Percentiles rank a stretch among this genome's conserved stretches.
These are phyloP conservation scores for Candida fluviatilis DNA, from an alignment of 805 yeast species.

Conservation along the genomic window DNA sequence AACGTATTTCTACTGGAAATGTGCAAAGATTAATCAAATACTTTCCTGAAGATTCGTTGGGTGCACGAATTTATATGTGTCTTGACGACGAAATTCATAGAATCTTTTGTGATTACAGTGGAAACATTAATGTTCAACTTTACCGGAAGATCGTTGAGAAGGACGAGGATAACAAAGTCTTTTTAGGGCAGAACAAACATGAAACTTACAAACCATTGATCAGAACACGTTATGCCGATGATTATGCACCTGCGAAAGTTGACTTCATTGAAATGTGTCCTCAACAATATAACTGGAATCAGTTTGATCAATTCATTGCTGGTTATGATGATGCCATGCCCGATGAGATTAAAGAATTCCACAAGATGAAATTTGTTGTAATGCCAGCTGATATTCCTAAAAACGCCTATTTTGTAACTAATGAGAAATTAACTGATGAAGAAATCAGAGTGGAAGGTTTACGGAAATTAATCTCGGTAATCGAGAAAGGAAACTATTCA, in stretches of 20 bases:
- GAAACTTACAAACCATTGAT: conserved; percentile 38
- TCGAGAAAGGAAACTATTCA: conserved; percentile 54
- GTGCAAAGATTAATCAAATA: conserved; percentile 54
- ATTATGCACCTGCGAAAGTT: conserved; percentile 54
- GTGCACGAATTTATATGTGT: conserved; percentile 68
- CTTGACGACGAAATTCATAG: conserved; percentile 84
- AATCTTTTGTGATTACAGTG: conserved; percentile 66
- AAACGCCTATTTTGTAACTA: conserved; percentile 42
- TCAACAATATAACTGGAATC: conserved; percentile 77
- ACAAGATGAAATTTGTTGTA: conserved; percentile 77
- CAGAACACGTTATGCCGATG: conserved; percentile 73
- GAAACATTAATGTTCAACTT: conserved; percentile 74
- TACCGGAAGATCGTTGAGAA: conserved; percentile 32
- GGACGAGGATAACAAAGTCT: conserved; percentile 7
- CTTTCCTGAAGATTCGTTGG: conserved; percentile 41
- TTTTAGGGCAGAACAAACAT: conserved; percentile 8
- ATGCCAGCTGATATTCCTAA: conserved; percentile 73
- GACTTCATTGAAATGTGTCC: conserved; percentile 53
- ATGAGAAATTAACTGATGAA: conserved; percentile 70
- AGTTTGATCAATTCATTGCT: conserved; percentile 84
- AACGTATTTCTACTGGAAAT: conserved; percentile 52
- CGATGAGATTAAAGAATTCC: conserved; percentile 48
- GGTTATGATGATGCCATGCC: conserved; percentile 78
- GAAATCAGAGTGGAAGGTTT: conserved; percentile 93
- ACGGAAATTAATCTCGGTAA: conserved; percentile 56